phyloP scores from a whole-genome alignment of 2,329 filamentous ascomycete genomes.

The Helminthosporium solani region DNA sequence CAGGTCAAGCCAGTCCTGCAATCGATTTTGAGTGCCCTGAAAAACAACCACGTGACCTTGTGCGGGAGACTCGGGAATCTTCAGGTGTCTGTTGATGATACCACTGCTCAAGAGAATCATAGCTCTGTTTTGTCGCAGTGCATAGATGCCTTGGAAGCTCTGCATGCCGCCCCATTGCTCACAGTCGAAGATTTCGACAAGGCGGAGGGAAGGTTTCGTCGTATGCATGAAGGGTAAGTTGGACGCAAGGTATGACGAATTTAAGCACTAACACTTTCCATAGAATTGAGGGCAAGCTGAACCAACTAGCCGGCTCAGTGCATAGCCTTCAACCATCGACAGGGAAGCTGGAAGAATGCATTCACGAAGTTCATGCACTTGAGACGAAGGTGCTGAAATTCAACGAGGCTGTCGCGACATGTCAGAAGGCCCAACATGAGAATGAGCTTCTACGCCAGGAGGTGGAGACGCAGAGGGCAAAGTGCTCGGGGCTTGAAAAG shows the following conservation, averaged over 20 bases:
- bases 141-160: slow-evolving; percentile 14
- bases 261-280: slow-evolving; percentile 6
- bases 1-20: slow-evolving; percentile 19
- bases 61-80: slow-evolving; percentile 17
- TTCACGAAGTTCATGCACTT: slow-evolving; percentile 16
- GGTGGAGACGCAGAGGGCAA: slow-evolving; percentile 18
- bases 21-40: slow-evolving; percentile 16
- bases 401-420: slow-evolving; percentile 19
- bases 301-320: slow-evolving; percentile 7
- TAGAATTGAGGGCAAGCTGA: slow-evolving; percentile 24
- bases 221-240: slow-evolving; percentile 23
- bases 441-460: slow-evolving; percentile 17
- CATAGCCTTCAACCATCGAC: slow-evolving; percentile 2
- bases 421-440: slow-evolving; percentile 11
- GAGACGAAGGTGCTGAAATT: slow-evolving; percentile 19
- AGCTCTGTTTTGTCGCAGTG: slow-evolving; percentile 18
- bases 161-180: slow-evolving; percentile 18
- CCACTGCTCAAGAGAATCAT: background rate
- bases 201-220: slow-evolving; percentile 25
- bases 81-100: slow-evolving; percentile 11
- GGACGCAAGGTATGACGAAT: background rate
- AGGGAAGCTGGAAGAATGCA: slow-evolving; percentile 9
- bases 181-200: slow-evolving; percentile 23
- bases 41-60: slow-evolving; percentile 10
- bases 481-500: slow-evolving; percentile 13